These are phyloP conservation scores for Syzygium aromaticum DNA, from an alignment of 345 rosid genomes.

Conservation along the genomic window DNA sequence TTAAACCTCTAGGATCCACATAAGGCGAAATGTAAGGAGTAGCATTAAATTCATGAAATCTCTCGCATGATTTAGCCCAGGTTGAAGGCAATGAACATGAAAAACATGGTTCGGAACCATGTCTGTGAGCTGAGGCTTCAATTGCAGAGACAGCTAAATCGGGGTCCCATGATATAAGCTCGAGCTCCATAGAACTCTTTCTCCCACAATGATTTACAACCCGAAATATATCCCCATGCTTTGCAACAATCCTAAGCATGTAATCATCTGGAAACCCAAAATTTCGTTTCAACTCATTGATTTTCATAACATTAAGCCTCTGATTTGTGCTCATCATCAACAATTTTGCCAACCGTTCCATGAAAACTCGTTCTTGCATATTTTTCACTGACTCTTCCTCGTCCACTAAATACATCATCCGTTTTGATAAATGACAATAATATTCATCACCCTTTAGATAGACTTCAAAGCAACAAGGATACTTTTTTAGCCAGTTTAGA, in stretches of 20 bases:
- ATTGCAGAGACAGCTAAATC: slow-evolving; percentile 62
- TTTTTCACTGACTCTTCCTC: slow-evolving; percentile 75
- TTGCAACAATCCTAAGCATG: slow-evolving; percentile 61
- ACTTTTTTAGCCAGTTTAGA: slow-evolving; percentile 83
- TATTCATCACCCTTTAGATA: slow-evolving; percentile 54
- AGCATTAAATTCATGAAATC: slow-evolving; percentile 61
- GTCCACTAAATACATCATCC: slow-evolving; percentile 62
- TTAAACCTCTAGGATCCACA: slow-evolving; percentile 20
- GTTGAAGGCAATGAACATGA: slow-evolving; percentile 57
- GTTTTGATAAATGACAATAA: slow-evolving; percentile 58
- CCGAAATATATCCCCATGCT: slow-evolving; percentile 48
- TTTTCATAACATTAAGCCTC: slow-evolving; percentile 62
- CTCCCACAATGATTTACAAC: slow-evolving; percentile 64
- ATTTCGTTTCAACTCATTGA: slow-evolving; percentile 60
- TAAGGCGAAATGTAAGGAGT: slow-evolving; percentile 79
- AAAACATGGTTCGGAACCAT: slow-evolving; percentile 50
- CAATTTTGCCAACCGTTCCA: slow-evolving; percentile 55
- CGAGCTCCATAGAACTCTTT: slow-evolving; percentile 90
- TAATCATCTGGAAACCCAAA: slow-evolving; percentile 88
- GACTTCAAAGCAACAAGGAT: slow-evolving; percentile 82
- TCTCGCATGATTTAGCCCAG: slow-evolving; percentile 73
- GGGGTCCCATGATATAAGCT: slow-evolving; percentile 65
- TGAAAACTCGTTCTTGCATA: slow-evolving; percentile 48
- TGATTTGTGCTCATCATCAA: slow-evolving; percentile 78
- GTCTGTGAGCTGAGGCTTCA: slow-evolving; percentile 47